Base-by-base conservation (phyloP, 2,329 filamentous ascomycete genomes). In the Exserohilum rostratum region DNA sequence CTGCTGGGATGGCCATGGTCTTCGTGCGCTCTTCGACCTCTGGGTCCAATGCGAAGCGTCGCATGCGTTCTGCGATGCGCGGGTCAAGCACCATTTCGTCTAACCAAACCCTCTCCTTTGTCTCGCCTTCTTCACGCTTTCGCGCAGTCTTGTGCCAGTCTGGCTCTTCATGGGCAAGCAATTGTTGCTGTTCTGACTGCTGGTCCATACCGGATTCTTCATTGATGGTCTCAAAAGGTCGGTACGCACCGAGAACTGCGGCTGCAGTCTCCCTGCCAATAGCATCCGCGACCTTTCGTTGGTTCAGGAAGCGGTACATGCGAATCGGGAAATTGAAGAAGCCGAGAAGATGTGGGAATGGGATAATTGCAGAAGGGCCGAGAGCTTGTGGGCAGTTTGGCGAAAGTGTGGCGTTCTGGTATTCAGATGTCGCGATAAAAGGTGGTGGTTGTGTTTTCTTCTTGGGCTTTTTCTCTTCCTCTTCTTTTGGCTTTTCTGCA, bases 251-350 rank as follows among this genome's bases (percentile, higher is more conserved):
- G 33, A 97, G 85, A 55, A 96, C 93, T 31, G 90, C 87, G 31
- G 91, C 89, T 0, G 93, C 93, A 15, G 96, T 91, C 61, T 97
- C 87, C 37, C 90, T 88, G 46, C 95, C 95, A 56, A 97, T 87
- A 40, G 88, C 83, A 70, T 99, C 93, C 60, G 93, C 93, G n/a
- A 96, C 82, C 59, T 85, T 79, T 49, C 95, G 89, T 57, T 89
- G 88, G 74, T 89, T 96, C 57, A 99, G 81, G 82, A 93, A 99
- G 61, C 95, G 90, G 70, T 89, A 90, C 57, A 98, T 82, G 56
- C 95, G 88, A 61, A 87, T 89, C 0, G 92, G 90, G 2, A 93
- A 97, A 78, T 95, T 93, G 59, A 90, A 80, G 80, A 99, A 96
- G 56, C 95, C 95, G 27, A 99, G 88, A 54, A 97, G 84, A 73